Percentiles rank a stretch among this genome's conserved stretches.
Conservation (phyloP, 176 grass and related monocot genomes). For the Stipa capillata region DNA sequence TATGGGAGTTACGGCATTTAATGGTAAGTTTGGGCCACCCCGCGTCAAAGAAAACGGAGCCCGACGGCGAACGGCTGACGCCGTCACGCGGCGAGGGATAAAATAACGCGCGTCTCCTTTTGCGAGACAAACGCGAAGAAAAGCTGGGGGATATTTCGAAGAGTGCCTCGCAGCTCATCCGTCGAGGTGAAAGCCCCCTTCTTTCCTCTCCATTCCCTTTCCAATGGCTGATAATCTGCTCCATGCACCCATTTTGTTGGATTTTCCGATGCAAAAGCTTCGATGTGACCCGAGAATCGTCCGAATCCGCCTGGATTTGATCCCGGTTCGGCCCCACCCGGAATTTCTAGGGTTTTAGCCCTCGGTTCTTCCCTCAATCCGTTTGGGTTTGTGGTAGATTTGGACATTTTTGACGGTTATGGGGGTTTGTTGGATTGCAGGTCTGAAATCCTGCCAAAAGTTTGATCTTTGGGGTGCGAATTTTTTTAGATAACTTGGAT, state of each 20-base stretch:
- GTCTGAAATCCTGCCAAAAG: not conserved
- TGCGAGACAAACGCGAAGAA: not conserved
- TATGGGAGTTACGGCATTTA: fast-evolving
- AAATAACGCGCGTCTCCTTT: not conserved
- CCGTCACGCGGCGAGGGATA: constrained; percentile 19
- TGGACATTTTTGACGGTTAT: not conserved
- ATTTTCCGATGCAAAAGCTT: not conserved
- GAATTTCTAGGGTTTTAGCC: constrained; percentile 38
- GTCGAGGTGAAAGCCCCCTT: constrained; percentile 8
- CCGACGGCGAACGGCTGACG: not conserved
- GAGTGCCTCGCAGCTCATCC: constrained; percentile 15
- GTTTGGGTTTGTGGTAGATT: not conserved
- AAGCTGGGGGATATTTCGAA: not conserved
- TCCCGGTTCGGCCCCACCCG: not conserved
- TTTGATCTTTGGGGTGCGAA: not conserved
- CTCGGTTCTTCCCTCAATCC: not conserved
- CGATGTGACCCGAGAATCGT: constrained; percentile 4
- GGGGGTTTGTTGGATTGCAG: not conserved
- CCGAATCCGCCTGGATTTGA: not conserved
- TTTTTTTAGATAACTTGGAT: constrained; percentile 13
- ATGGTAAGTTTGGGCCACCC: not conserved
- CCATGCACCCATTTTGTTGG: not conserved
- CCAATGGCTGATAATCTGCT: not conserved
- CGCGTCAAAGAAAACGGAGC: not conserved
- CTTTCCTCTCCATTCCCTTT: constrained; percentile 6